Percentiles rank a stretch among this genome's conserved stretches.
Evolutionary conservation across 1,139 yeast genomes (phyloP).

Genomic region (Diutina mesorugosa): DNA sequence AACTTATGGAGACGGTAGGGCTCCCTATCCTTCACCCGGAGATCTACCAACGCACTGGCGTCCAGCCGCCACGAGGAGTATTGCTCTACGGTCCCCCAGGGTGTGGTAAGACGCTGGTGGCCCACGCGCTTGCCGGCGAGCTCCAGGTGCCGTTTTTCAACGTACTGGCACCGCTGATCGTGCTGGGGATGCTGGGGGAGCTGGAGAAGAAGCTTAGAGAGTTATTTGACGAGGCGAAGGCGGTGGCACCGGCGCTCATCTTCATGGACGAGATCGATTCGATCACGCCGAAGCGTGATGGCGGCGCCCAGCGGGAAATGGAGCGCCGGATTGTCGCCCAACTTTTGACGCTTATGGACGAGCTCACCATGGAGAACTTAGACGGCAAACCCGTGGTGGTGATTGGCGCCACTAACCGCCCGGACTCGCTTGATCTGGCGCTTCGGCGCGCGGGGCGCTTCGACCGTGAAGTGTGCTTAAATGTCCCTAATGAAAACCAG

Average conservation of each 20-base stretch:
- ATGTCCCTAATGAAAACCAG: constrained; percentile 83
- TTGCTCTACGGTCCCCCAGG: constrained; percentile 97
- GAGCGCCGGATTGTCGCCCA: constrained; percentile 96
- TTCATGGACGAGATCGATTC: constrained; percentile 97
- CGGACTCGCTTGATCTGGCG: constrained; percentile 36
- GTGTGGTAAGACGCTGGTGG: constrained; percentile 94
- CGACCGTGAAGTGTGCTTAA: constrained; percentile 44
- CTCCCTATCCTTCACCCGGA: constrained; percentile 92
- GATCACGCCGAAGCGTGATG: constrained; percentile 92
- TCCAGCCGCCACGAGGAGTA: constrained; percentile 96
- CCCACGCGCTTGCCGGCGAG: constrained; percentile 93
- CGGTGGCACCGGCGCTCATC: constrained; percentile 81
- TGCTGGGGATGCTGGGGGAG: constrained; percentile 99
- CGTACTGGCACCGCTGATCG: constrained; percentile 91
- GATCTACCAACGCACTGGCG: constrained; percentile 75
- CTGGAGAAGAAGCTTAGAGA: constrained; percentile 90
- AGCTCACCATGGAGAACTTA: constrained; percentile 73
- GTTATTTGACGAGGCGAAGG: constrained; percentile 83
- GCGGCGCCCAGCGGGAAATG: constrained; percentile 96
- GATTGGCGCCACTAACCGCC: constrained; percentile 37
- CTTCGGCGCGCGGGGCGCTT: constrained; percentile 37
- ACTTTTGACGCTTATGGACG: constrained; percentile 87
- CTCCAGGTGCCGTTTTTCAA: constrained; percentile 85
- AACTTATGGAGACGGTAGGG: constrained; percentile 80
- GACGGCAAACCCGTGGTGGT: constrained; percentile 76